Base-by-base conservation (phyloP, 345 rosid genomes). In the Dipteronia dyeriana region DNA sequence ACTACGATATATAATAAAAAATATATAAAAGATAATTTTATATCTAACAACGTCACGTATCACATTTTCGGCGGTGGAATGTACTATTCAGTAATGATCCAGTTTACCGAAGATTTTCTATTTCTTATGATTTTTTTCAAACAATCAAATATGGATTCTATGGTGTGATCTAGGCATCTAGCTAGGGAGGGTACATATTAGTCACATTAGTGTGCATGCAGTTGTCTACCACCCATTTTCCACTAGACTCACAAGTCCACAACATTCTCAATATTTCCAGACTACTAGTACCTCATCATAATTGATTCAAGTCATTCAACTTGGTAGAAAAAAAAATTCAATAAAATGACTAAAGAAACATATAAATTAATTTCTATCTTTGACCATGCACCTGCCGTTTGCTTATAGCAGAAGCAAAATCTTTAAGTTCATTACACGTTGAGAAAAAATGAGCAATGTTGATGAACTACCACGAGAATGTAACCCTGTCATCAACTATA, bases 401-500 rank as follows among this genome's bases (percentile, higher is more conserved):
- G n/a, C 88, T 77, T 81, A 43, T 29, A 22, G n/a, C 47, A 43
- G 45, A 82, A 78, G 80, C 82, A 76, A 85, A 69, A 49, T 38
- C 76, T 43, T n/a, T n/a, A n/a, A n/a, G n/a, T n/a, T n/a, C n/a
- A n/a, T n/a, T 13, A 65, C 76, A 79, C 78, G 64, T 63, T 54
- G 75, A 74, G 83, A 76, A 82, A 57, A 72, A 66, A 26, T 57
- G 68, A 22, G 14, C 66, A 60, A 74, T 57, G 81, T 82, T 84
- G 88, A 82, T 87, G 16, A 87, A 80, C 90, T 77, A 84, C 88
- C 90, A 12, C 66, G 20, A 22, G n/a, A 13, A 22, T 25, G 7
- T 41, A 34, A 71, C 14, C 6, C 20, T 63, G 11, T 16, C 67
- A 25, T 47, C 73, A 68, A 12, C 29, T 13, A 34, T 13, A 34